Conservation (phyloP, 1,284 basidiomycete genomes). For the Erythrobasidium hasegawianum region DNA sequence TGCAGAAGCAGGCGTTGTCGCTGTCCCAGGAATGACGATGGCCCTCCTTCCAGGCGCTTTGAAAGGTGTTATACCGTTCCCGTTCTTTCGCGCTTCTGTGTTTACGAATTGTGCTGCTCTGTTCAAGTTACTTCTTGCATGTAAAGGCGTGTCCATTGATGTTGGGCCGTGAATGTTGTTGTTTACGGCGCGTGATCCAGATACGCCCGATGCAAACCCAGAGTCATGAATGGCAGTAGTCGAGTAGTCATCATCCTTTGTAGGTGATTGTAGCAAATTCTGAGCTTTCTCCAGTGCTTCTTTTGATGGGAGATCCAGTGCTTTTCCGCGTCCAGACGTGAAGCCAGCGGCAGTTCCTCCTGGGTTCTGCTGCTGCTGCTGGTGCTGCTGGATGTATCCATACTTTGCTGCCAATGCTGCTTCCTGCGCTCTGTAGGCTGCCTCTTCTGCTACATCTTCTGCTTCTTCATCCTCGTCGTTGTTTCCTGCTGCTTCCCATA, state of each 20-base stretch:
- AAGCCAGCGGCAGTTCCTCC: slow-evolving; percentile 15
- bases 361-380: slow-evolving; percentile 4
- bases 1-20: neutral
- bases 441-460: slow-evolving; percentile 7
- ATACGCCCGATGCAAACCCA: no score
- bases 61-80: neutral
- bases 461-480: neutral
- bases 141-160: neutral
- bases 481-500: slow-evolving; percentile 16
- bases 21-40: neutral
- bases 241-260: neutral
- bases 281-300: slow-evolving; percentile 16
- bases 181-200: no score
- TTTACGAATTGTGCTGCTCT: no score
- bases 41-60: neutral
- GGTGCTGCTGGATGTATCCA: slow-evolving; percentile 7
- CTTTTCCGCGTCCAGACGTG: slow-evolving; percentile 28
- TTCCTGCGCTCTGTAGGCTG: slow-evolving; percentile 12
- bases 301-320: slow-evolving; percentile 9
- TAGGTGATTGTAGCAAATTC: neutral
- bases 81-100: no score
- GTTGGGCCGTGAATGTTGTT: neutral
- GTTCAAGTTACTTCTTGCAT: neutral
- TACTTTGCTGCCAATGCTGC: slow-evolving; percentile 29
- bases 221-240: neutral